phyloP scores from a whole-genome alignment of 2,329 filamentous ascomycete species.

The Fusarium albosuccineum region DNA sequence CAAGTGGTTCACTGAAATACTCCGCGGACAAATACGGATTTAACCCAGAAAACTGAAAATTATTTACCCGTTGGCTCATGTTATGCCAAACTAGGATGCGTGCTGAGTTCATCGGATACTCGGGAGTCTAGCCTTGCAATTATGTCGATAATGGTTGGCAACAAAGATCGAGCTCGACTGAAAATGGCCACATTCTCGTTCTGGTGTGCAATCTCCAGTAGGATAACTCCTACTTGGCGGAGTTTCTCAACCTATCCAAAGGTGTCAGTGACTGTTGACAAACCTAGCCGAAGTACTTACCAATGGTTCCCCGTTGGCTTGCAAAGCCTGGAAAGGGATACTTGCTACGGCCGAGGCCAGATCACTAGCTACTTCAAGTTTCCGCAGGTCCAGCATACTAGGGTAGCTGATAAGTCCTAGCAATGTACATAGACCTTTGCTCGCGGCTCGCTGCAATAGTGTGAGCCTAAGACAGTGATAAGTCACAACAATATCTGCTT shows the following conservation, averaged over 20 bases:
- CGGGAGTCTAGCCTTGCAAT: conserved; percentile 25
- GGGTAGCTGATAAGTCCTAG: conserved; percentile 18
- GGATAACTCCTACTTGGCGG: conserved; percentile 21
- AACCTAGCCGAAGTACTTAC: conserved; percentile 1
- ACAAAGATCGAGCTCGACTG: conserved; percentile 6
- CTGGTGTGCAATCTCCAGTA: conserved; percentile 26
- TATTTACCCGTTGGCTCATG: not conserved
- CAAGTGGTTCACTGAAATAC: not conserved
- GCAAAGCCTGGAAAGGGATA: conserved; percentile 26
- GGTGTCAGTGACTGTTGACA: not conserved
- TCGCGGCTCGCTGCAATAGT: conserved; percentile 4
- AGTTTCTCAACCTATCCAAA: conserved; percentile 30
- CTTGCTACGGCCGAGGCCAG: not conserved
- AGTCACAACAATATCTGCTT: conserved; percentile 20
- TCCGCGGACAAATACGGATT: conserved; percentile 25
- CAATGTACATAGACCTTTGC: conserved; percentile 12
- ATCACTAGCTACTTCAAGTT: conserved; percentile 24
- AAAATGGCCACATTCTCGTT: conserved; percentile 13
- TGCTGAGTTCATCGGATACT: conserved; percentile 30
- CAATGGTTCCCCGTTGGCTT: conserved; percentile 24
- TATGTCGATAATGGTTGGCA: conserved; percentile 13
- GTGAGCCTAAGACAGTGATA: conserved; percentile 26
- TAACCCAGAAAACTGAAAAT: not conserved
- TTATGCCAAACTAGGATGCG: not conserved
- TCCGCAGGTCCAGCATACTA: conserved; percentile 25